Evolutionary conservation across 2,329 filamentous ascomycete genomes (phyloP), one percentile per base, ranked within the genome.

Genomic region (Fusarium sp.): DNA sequence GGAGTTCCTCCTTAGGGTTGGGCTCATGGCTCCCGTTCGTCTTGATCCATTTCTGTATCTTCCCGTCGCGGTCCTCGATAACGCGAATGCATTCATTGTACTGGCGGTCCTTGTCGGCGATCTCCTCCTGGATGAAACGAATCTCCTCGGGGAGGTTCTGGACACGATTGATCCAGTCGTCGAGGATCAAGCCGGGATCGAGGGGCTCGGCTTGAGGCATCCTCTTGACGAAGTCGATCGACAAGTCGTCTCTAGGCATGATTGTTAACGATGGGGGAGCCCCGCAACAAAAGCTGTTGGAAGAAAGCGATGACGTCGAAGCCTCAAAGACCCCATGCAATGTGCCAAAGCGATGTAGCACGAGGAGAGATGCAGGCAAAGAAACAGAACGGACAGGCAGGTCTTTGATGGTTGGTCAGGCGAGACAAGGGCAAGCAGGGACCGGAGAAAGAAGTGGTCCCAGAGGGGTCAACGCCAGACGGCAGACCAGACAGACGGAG

Each of bases 141-240:
- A 96, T 91, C 83, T 96, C 94, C 72, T 94, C 93, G 71, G 93
- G 93, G 31, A 96, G 87, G 79, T 96, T 96, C 77, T 93, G 91
- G 22, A 93, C 92, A 83, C 85, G 88, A 80, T 92, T 90, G 80
- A 92, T 90, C 87, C 93, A 95, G 82, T 95, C 93, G 81, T 96
- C 93, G 77, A 95, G 89, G 78, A 95, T 91, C 73, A 92, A 86
- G 65, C 92, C 88, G 67, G 90, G 89, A 77, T 92, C 90, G 81
- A 90, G 87, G 70, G 88, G 85, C 80, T 92, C 90, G 79, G 85
- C 84, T 80, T 86, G 87, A 79, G 89, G 89, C 89, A 91, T 91
- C 85, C 86, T 91, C 84, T 88, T 87, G 80, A 91, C 89, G 82
- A 92, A 91, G 84, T 92, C 90, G 86, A 92, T 92, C 80, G 89